Percentiles rank a stretch among this genome's conserved stretches.
Conservation (phyloP, 495 filamentous ascomycete genomes). For the Lepraria neglecta region DNA sequence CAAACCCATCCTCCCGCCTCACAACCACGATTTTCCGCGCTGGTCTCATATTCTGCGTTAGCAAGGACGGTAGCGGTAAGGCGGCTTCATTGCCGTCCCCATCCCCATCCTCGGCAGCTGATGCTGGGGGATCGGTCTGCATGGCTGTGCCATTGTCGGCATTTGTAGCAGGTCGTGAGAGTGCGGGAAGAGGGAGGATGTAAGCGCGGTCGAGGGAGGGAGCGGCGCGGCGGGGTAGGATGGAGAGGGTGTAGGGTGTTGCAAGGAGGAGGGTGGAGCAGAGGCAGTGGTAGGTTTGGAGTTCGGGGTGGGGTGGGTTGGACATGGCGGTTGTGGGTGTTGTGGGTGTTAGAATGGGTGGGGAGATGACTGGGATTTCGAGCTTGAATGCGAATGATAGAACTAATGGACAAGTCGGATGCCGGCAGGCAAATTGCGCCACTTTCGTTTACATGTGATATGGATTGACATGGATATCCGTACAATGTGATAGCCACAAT, state of each 20-base stretch:
- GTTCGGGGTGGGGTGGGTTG: slow-evolving; percentile 26
- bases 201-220: slow-evolving; percentile 40
- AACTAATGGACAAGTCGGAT: too few relatives aligned
- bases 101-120: background rate
- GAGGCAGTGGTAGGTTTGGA: slow-evolving; percentile 68
- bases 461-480: too few relatives aligned
- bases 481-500: too few relatives aligned
- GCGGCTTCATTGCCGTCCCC: background rate
- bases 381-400: background rate
- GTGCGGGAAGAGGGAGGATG: slow-evolving; percentile 39
- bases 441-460: too few relatives aligned
- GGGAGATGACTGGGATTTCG: background rate
- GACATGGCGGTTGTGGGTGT: slow-evolving; percentile 11
- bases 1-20: slow-evolving; percentile 61
- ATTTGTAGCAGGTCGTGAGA: background rate
- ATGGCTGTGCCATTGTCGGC: slow-evolving; percentile 5
- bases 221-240: slow-evolving; percentile 48
- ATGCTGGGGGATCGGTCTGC: slow-evolving; percentile 12
- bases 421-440: too few relatives aligned
- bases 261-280: slow-evolving; percentile 67
- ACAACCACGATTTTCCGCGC: slow-evolving; percentile 49
- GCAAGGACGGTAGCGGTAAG: slow-evolving; percentile 13
- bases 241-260: slow-evolving; percentile 49
- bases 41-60: slow-evolving; percentile 24
- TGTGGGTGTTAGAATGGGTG: slow-evolving; percentile 6